These are phyloP conservation scores for Nicotiana noctiflora DNA, from an alignment of 257 asterid genomes.

Conservation along the genomic window DNA sequence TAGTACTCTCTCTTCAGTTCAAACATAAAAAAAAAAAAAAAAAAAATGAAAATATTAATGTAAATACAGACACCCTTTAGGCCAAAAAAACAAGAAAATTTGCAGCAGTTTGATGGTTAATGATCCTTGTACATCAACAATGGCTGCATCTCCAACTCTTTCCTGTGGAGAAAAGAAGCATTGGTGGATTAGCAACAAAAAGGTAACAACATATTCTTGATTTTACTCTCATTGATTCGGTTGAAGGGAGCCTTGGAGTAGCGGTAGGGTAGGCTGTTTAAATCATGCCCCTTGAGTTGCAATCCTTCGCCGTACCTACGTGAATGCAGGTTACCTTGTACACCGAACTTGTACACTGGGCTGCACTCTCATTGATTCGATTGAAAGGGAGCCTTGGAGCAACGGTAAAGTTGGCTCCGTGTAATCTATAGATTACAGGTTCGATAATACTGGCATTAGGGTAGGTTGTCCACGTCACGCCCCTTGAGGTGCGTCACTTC, in stretches of 20 bases:
- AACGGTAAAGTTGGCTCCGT: no score
- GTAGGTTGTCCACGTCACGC: no score
- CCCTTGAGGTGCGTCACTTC: no score
- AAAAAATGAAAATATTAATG: constrained; percentile 20
- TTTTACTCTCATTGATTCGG: not conserved
- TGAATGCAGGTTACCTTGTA: no score
- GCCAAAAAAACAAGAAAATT: not conserved
- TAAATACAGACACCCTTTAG: constrained; percentile 1
- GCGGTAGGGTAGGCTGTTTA: no score
- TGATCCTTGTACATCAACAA: constrained; percentile 31
- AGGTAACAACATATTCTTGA: constrained; percentile 21
- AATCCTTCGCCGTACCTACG: no score
- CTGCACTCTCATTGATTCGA: not conserved
- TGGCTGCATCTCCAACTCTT: constrained; percentile 47
- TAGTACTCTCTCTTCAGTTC: constrained; percentile 8
- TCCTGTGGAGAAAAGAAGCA: constrained; percentile 50
- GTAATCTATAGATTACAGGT: no score
- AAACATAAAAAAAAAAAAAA: constrained; percentile 19
- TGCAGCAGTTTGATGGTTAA: constrained; percentile 14
- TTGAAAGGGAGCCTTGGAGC: no score
- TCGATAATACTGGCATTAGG: no score
- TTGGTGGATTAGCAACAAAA: constrained; percentile 72
- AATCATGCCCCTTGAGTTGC: no score
- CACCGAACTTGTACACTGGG: no score
- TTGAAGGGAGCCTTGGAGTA: no score